Evolutionary conservation across 306 rosid species (phyloP).

Genomic region (Sicyos edulis): DNA sequence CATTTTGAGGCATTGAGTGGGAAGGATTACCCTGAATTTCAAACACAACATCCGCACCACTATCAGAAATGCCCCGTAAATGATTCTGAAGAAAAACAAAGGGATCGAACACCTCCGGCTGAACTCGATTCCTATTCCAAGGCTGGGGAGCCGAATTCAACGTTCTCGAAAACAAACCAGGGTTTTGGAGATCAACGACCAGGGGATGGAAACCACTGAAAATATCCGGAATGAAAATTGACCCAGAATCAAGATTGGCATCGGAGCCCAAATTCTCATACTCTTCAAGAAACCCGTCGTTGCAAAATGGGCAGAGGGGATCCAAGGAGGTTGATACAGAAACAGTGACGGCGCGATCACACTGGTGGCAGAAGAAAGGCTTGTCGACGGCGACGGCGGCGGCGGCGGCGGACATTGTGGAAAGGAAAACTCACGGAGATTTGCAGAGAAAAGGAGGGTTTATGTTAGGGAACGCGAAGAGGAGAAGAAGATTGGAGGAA

Average conservation of each 20-base stretch:
- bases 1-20: conserved; percentile 27
- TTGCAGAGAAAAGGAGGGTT: not conserved
- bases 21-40: conserved; percentile 15
- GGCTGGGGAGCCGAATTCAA: not conserved
- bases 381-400: not conserved
- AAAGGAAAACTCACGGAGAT: not conserved
- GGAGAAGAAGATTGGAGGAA: not conserved
- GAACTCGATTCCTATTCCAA: not conserved
- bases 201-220: not conserved
- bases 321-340: conserved; percentile 3
- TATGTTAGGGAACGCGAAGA: not conserved
- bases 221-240: not conserved
- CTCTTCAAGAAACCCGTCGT: conserved; percentile 24
- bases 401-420: conserved; percentile 2
- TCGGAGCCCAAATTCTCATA: not conserved
- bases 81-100: conserved; percentile 21
- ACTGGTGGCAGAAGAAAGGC: conserved; percentile 21
- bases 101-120: conserved; percentile 16
- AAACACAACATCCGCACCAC: conserved; percentile 21
- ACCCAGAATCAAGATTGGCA: not conserved
- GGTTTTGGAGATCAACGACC: conserved; percentile 20
- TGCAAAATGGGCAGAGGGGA: conserved; percentile 19
- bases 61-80: conserved; percentile 10
- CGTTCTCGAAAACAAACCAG: conserved; percentile 15
- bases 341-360: conserved; percentile 18